These are phyloP conservation scores for Gremmenia infestans DNA, from an alignment of 2,329 filamentous ascomycete species.

Conservation along the genomic window DNA sequence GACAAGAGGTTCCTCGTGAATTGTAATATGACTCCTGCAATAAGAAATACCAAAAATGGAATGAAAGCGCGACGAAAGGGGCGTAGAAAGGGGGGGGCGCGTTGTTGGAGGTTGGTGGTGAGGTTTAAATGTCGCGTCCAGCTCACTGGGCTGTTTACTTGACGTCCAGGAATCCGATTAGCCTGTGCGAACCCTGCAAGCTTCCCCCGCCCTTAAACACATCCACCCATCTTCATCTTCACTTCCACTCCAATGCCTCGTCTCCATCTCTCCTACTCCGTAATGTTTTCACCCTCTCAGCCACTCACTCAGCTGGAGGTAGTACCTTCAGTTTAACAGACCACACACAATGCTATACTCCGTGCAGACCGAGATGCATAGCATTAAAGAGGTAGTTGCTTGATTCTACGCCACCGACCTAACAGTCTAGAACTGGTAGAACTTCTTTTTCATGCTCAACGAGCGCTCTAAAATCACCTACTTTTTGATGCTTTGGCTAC, in stretches of 20 bases:
- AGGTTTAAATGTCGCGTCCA: constrained; percentile 1
- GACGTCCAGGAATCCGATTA: background rate
- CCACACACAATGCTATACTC: background rate
- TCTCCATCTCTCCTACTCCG: background rate
- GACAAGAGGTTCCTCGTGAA: background rate
- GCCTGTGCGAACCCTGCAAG: background rate
- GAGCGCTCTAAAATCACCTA: too few species aligned
- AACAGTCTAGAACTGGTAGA: background rate
- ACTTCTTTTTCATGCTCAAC: too few species aligned
- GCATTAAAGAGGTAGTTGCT: background rate
- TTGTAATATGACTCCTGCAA: background rate
- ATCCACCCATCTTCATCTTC: background rate
- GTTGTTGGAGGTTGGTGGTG: background rate
- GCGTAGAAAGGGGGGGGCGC: background rate
- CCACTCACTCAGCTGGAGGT: background rate
- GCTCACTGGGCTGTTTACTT: constrained; percentile 1
- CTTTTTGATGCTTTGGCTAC: too few species aligned
- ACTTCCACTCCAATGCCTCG: background rate
- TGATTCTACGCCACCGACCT: background rate
- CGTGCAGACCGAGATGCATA: too few species aligned
- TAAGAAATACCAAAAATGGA: background rate
- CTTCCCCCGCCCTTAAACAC: background rate
- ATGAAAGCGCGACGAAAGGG: background rate
- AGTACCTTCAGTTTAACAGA: background rate
- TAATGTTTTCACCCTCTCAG: background rate